Conservation (phyloP, 345 rosid genomes). For the Hibiscus tridactylites region DNA sequence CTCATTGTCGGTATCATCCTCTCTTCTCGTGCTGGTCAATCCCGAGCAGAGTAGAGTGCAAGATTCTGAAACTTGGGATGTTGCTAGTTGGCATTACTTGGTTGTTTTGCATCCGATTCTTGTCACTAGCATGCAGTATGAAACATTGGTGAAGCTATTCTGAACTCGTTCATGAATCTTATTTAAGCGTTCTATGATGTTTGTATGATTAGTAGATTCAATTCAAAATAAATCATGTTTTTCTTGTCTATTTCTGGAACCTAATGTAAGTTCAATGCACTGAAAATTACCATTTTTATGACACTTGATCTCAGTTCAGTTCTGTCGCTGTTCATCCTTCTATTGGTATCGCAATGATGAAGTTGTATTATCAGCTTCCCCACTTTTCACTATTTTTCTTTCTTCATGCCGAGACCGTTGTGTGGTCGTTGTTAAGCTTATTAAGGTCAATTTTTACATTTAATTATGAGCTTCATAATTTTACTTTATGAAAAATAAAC, state of each 20-base stretch:
- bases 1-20: conserved; percentile 50
- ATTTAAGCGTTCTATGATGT: neutral
- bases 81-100: neutral
- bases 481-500: too few species aligned
- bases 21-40: conserved; percentile 26
- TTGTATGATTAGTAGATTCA: neutral
- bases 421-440: too few species aligned
- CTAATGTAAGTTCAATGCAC: neutral
- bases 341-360: neutral
- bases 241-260: neutral
- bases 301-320: too few species aligned
- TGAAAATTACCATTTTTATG: too few species aligned
- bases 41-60: conserved; percentile 9
- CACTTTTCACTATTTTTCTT: neutral
- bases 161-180: neutral
- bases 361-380: neutral
- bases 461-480: too few species aligned
- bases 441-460: too few species aligned
- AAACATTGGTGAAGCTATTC: neutral
- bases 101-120: neutral
- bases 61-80: neutral
- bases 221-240: neutral
- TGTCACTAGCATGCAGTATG: neutral
- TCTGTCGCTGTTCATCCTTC: too few species aligned
- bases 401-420: too few species aligned